These are phyloP conservation scores for Coniophora puteana DNA, from an alignment of 1,284 basidiomycete genomes.

Conservation along the genomic window DNA sequence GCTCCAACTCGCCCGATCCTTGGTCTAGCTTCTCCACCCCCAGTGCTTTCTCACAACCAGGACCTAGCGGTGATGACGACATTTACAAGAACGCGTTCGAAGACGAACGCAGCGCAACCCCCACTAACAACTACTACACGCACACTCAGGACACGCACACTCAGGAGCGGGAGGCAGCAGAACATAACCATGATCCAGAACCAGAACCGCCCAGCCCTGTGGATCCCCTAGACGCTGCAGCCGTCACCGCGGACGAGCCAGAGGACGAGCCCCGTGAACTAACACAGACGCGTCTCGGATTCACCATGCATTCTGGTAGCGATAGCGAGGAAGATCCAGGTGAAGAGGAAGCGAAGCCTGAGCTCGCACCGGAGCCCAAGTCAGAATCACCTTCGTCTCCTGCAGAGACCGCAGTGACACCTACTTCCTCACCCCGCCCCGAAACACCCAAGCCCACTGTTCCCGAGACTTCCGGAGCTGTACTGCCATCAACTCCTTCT, in stretches of 20 bases:
- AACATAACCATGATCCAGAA: no score
- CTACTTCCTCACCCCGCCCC: constrained; percentile 4
- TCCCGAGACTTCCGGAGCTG: constrained; percentile 5
- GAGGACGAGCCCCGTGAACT: constrained; percentile 34
- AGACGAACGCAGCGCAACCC: constrained; percentile 23
- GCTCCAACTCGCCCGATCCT: constrained; percentile 71
- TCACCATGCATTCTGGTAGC: no score
- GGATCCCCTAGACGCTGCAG: constrained; percentile 45
- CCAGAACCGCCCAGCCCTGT: constrained; percentile 14
- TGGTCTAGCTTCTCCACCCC: constrained; percentile 58
- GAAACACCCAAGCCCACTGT: constrained; percentile 9
- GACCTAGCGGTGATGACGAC: constrained; percentile 20
- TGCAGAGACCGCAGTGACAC: no score
- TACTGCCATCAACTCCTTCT: constrained; percentile 13
- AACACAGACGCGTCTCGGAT: constrained; percentile 13
- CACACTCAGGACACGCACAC: constrained; percentile 13
- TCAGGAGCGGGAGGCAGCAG: constrained; percentile 15
- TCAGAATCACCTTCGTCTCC: constrained; percentile 7
- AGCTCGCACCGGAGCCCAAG: no score
- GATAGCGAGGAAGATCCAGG: constrained; percentile 15
- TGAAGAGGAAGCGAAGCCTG: constrained; percentile 11
- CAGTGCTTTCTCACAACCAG: no score
- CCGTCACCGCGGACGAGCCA: constrained; percentile 30
- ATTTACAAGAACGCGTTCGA: constrained; percentile 31
- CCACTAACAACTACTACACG: constrained; percentile 20